phyloP scores from a whole-genome alignment of 2,329 filamentous ascomycete genomes.

The Plectosphaerella plurivora region DNA sequence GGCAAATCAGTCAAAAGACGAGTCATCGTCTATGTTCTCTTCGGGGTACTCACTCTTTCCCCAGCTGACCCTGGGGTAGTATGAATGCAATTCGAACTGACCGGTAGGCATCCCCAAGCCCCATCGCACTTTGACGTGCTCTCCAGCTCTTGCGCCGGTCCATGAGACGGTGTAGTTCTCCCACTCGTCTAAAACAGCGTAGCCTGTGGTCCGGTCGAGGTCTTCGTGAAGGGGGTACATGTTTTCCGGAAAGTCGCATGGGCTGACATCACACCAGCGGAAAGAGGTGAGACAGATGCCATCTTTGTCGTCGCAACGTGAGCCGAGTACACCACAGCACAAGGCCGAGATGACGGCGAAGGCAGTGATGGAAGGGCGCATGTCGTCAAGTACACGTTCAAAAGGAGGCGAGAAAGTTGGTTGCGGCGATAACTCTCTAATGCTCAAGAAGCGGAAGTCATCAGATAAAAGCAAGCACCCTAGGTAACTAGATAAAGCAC shows the following conservation, averaged over 20 bases:
- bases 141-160: neutral
- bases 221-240: neutral
- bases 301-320: neutral
- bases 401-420: too few relatives aligned
- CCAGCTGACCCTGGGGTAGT: neutral
- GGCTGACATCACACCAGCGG: neutral
- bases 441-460: too few relatives aligned
- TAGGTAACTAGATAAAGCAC: too few relatives aligned
- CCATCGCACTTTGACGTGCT: neutral
- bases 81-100: neutral
- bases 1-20: neutral
- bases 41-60: neutral
- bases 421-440: too few relatives aligned
- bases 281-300: neutral
- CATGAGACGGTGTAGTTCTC: conserved; percentile 1
- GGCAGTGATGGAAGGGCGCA: too few relatives aligned
- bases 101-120: neutral
- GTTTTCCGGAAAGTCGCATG: neutral
- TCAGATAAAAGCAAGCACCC: too few relatives aligned
- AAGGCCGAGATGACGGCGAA: too few relatives aligned
- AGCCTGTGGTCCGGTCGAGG: neutral
- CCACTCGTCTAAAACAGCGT: neutral
- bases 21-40: neutral
- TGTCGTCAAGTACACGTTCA: too few relatives aligned
- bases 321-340: neutral